Evolutionary conservation across 345 rosid genomes (phyloP), one percentile per base, ranked within the genome.

Genomic region (Eucalyptus cloeziana): DNA sequence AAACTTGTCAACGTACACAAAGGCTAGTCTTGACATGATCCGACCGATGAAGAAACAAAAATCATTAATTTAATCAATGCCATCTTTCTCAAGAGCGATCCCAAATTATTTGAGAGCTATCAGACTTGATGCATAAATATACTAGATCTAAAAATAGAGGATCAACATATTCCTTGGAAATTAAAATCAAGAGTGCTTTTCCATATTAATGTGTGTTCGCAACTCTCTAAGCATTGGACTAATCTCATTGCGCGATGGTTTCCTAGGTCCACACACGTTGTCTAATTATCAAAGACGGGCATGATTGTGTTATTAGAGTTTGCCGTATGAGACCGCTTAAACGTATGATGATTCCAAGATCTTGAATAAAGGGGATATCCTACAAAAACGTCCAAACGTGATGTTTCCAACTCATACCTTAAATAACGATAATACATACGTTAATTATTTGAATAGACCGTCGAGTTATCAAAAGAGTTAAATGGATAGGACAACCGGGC

Each of bases 181-280:
- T 16, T n/a, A 64, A 64, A 13, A n/a, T 64, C 21, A 64, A n/a
- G 76, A 14, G 5, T 7, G 3, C 4, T 64, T 64, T 64, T 64
- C 16, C 8, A 7, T 64, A 14, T 64, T n/a, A 64, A n/a, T 4
- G 21, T 14, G 37, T 0, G 10, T n/a, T 64, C 1, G 40, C 33
- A 31, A 14, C 40, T 15, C 10, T 64, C 33, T n/a, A n/a, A 64
- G 10, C 37, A 4, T 15, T 6, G 17, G 37, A n/a, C 37, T 64
- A 30, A 64, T 64, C 5, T 1, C 17, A 64, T 64, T 16, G 1
- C 6, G 4, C 5, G 10, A 64, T 13, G 21, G 5, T n/a, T 31
- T n/a, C 10, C 40, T 8, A n/a, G 5, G 21, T 64, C 37, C 5
- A 64, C 37, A 64, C 5, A 13, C 6, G 4, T n/a, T 16, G 1